Evolutionary conservation across 306 rosid species (phyloP).

Genomic region (Erythrophleum fordii): DNA sequence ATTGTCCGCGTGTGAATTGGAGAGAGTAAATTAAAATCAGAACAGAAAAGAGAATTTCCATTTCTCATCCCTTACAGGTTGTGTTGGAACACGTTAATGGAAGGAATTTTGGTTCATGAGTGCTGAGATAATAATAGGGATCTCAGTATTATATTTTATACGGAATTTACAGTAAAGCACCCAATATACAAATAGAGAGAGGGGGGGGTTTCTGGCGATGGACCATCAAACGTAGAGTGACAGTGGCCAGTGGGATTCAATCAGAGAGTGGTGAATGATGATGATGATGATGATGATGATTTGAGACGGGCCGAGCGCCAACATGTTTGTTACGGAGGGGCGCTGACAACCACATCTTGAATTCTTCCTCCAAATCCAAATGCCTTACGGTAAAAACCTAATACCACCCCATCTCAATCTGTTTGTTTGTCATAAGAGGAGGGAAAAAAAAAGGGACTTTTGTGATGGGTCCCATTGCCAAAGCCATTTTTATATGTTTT

Average conservation of each 20-base stretch:
- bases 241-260: neutral
- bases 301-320: neutral
- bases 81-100: neutral
- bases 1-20: neutral
- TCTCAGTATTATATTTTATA: constrained; percentile 18
- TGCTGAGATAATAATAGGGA: constrained; percentile 32
- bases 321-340: neutral
- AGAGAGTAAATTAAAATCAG: neutral
- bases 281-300: neutral
- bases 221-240: too few relatives aligned
- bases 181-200: too few relatives aligned
- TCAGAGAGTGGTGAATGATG: neutral
- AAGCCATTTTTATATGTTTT: neutral
- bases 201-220: too few relatives aligned
- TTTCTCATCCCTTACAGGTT: neutral
- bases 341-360: neutral
- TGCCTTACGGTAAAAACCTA: neutral
- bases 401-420: neutral
- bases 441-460: neutral
- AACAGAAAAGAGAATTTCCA: neutral
- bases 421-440: neutral
- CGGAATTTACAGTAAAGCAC: neutral
- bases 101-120: neutral
- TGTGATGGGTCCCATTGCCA: neutral
- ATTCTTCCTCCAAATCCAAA: neutral